phyloP scores from a whole-genome alignment of 2,329 filamentous ascomycete genomes.

The Fusarium austroafricanum region DNA sequence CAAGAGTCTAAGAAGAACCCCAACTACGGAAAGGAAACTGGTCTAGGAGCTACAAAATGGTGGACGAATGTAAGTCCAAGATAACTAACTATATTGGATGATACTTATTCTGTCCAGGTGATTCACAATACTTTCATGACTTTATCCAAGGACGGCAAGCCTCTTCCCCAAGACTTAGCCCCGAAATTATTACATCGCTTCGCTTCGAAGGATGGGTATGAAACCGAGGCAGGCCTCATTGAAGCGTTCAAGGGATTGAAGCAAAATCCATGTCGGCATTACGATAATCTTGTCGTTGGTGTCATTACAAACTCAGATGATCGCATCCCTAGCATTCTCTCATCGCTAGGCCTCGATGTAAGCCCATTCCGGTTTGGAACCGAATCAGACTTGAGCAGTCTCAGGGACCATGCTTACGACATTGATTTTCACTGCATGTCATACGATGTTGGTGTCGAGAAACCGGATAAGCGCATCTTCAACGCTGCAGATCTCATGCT shows the following conservation, averaged over 20 bases:
- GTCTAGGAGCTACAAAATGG: constrained; percentile 34
- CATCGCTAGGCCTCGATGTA: constrained; percentile 24
- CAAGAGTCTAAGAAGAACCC: constrained; percentile 30
- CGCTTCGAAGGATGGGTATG: constrained; percentile 28
- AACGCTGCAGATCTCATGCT: constrained; percentile 61
- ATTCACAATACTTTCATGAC: constrained; percentile 36
- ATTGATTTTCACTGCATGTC: constrained; percentile 57
- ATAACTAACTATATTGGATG: fast-evolving
- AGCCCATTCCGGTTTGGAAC: constrained; percentile 32
- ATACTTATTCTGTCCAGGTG: constrained; percentile 18
- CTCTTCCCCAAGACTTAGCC: constrained; percentile 25
- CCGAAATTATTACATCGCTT: constrained; percentile 30
- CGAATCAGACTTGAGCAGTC: fast-evolving
- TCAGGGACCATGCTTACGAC: not conserved
- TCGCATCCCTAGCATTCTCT: constrained; percentile 36
- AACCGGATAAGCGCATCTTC: constrained; percentile 69
- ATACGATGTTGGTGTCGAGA: constrained; percentile 71
- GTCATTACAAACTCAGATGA: constrained; percentile 41
- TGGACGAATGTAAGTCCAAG: constrained; percentile 34
- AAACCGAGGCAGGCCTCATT: constrained; percentile 10
- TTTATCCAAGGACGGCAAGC: not conserved
- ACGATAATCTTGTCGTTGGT: constrained; percentile 25
- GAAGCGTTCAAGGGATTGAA: constrained; percentile 9
- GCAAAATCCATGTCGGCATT: not conserved
- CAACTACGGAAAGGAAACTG: constrained; percentile 36